phyloP scores from a whole-genome alignment of 257 asterid genomes.

The Dorcoceras hygrometricum region DNA sequence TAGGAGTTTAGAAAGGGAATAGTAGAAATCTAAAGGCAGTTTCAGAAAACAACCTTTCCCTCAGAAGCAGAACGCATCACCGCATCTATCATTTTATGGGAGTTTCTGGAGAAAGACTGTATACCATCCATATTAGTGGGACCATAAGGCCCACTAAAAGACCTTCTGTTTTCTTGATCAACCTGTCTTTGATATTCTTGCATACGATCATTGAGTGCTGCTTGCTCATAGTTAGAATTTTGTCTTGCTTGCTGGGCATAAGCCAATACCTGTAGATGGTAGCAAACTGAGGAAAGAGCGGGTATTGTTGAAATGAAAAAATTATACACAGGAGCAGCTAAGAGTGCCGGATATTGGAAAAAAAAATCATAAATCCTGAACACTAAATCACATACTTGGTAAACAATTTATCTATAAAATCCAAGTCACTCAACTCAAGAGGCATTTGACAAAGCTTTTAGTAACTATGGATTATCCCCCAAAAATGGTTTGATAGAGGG shows the following conservation, averaged over 20 bases:
- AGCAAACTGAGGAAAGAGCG: slow-evolving; percentile 2
- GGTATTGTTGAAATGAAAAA: slow-evolving; percentile 6
- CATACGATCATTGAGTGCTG: slow-evolving; percentile 76
- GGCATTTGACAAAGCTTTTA: slow-evolving; percentile 2
- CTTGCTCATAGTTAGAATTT: slow-evolving; percentile 66
- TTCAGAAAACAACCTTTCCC: slow-evolving; percentile 60
- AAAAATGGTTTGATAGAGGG: neutral
- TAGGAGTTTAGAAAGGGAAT: slow-evolving; percentile 14
- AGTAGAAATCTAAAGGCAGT: slow-evolving; percentile 7
- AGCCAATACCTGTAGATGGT: slow-evolving; percentile 62
- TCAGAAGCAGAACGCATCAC: slow-evolving; percentile 76
- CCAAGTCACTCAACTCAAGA: slow-evolving; percentile 2
- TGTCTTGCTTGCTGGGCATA: slow-evolving; percentile 75
- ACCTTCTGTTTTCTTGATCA: slow-evolving; percentile 53
- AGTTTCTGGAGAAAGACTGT: slow-evolving; percentile 54
- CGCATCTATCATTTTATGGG: slow-evolving; percentile 79
- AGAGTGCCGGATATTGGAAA: neutral
- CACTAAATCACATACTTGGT: neutral
- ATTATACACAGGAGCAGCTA: slow-evolving; percentile 5
- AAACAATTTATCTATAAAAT: neutral
- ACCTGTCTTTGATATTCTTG: slow-evolving; percentile 66
- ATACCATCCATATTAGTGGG: slow-evolving; percentile 44
- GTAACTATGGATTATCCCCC: neutral
- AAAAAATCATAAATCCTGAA: neutral
- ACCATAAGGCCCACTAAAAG: slow-evolving; percentile 39